Conservation (phyloP, 2,329 filamentous ascomycete genomes). For the Aspergillus persii region DNA sequence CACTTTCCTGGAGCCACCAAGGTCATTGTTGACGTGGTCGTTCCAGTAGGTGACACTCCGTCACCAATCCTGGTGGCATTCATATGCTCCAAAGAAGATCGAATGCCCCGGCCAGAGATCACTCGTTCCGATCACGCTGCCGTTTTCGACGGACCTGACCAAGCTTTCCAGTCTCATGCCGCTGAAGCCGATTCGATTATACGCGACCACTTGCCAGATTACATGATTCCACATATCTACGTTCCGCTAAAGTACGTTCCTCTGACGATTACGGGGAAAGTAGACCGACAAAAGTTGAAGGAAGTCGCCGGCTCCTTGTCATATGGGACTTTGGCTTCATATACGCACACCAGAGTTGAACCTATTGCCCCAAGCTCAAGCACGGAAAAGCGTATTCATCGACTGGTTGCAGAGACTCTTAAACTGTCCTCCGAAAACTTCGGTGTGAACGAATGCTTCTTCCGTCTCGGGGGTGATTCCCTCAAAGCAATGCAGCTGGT, state of each 20-base stretch:
- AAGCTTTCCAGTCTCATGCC: not conserved
- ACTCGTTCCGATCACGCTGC: not conserved
- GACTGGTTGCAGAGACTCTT: not conserved
- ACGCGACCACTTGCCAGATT: constrained; percentile 31
- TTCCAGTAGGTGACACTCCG: not conserved
- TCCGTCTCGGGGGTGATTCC: not conserved
- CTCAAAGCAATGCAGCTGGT: not conserved
- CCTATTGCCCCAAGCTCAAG: not conserved
- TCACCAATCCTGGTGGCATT: too few relatives aligned
- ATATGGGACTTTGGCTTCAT: not conserved
- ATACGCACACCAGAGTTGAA: not conserved
- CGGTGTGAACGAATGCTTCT: not conserved
- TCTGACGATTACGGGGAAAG: constrained; percentile 12
- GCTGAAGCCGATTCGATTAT: not conserved
- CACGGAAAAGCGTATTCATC: not conserved
- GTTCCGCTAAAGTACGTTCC: constrained; percentile 31
- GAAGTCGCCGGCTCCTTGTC: not conserved
- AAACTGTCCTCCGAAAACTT: not conserved
- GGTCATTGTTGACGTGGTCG: not conserved
- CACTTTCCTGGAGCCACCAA: not conserved
- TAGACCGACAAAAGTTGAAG: constrained; percentile 25
- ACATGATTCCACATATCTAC: constrained; percentile 35
- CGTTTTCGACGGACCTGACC: not conserved
- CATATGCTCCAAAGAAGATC: not conserved
- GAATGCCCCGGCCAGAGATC: not conserved